Base-by-base conservation (phyloP, 192 early-diverging fungal species). In the Phlyctochytrium bullatum region DNA sequence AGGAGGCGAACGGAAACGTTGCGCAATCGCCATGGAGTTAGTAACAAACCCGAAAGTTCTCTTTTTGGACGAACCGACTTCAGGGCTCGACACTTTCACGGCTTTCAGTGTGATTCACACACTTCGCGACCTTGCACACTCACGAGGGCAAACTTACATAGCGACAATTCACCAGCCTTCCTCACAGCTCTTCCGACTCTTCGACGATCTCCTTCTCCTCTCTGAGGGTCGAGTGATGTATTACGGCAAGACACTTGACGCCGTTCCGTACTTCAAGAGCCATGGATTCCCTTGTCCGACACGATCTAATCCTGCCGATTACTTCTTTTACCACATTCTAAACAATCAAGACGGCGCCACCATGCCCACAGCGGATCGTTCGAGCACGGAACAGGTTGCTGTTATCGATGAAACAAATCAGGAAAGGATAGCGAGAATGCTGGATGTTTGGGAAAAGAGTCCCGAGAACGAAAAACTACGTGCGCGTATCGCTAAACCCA, bases 1-100 rank as follows among this genome's bases (percentile, higher is more conserved):
- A 25, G 90, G 90, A 1, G 90, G 90, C 31, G 89, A 90, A 66
- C 79, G 84, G 47, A 90, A 90, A 66, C 87, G 90, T 27, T 82
- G 85, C 6, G 86, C 86, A 24, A 92, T 92, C 35, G 90, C 86
- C 20, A 84, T 84, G 81, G 73, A 61, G 65, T 77, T 88, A 47
- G 77, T 92, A 50, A 87, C 84, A 2, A 82, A 89, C 40, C 80
- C 90, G 2, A 79, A 80, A 34, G 78, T 90, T 31, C 61, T 92
- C 29, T 85, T 90, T 58, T 73, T 88, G 17, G 87, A 90, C 61
- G 88, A 91, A 64, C 90, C 90, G 16, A 90, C 90, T 0, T 88
- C 88, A 16, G 86, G 87, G 24, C 73, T 92, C 12, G 82, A 84
- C 61, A 71, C 79, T 17, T 82, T 86, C 68, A 85, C 83, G 4